Base-by-base conservation (phyloP, 116 monocot genomes). In the Papilionanthe hybrid region DNA sequence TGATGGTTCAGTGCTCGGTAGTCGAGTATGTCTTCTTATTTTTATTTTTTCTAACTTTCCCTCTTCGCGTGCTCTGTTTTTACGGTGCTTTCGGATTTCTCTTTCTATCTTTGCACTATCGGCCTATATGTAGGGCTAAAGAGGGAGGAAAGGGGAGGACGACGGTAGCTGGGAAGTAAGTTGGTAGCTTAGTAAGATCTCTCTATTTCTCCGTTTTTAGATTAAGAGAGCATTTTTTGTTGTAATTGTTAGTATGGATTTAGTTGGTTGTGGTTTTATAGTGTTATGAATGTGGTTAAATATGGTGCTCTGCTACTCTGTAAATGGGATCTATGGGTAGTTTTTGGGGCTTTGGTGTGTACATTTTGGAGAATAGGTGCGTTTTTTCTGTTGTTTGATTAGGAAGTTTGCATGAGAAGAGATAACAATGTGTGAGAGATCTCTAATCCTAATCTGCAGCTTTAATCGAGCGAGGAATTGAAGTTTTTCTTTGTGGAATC, bases 1-100 rank as follows among this genome's bases (percentile, higher is more conserved):
- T 29, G 71, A 1, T 29, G 29, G 71, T 71, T 71, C 71, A 37
- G 71, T 71, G 37, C 71, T 28, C 71, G 71, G 71, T 15, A 53
- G 53, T 53, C 53, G 53, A 53, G 53, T 53, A 53, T 15, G 15
- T 53, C 15, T 53, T 53, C 17, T 53, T 53, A 15, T 13, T 53
- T 53, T 53, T 13, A 13, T 50, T 48, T 68, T 68, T 68, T 68
- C 30, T 37, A 15, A 32, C 37, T 71, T 71, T 29, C 37, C 71
- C 17, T 71, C 71, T 71, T 71, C 71, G 71, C 71, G 71, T 71
- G 71, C 71, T 37, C 71, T 71, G 15, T 37, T 37, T 71, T 71
- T 71, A 71, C 71, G 71, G 37, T 6, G 32, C 71, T 71, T 29
- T 71, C 71, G 37, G 15, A 71, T 37, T 41, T 71, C 6, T 13